These are phyloP conservation scores for Jimgerdemannia lactiflua DNA, from an alignment of 192 early-diverging fungal genomes.

Conservation along the genomic window DNA sequence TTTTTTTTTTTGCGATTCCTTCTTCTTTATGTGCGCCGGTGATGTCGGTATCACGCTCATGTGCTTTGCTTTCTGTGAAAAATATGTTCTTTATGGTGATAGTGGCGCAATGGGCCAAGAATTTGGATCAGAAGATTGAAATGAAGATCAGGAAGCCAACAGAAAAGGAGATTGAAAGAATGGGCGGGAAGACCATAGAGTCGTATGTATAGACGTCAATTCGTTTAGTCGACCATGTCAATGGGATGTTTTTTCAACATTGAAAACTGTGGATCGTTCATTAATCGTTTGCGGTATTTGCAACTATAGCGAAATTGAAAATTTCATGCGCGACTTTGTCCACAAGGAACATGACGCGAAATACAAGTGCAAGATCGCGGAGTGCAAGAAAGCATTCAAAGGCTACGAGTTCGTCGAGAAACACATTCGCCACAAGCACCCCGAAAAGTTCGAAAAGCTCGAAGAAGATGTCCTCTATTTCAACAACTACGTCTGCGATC, in stretches of 20 bases:
- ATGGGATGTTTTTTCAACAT: neutral
- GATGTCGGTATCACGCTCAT: neutral
- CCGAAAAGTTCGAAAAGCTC: constrained; percentile 60
- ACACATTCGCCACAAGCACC: constrained; percentile 90
- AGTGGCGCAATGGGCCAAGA: constrained; percentile 52
- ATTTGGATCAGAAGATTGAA: constrained; percentile 52
- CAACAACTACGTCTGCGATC: constrained; percentile 89
- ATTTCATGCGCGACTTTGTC: constrained; percentile 46
- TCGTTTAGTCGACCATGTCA: too few relatives aligned
- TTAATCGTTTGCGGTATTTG: neutral
- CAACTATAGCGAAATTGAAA: constrained; percentile 42
- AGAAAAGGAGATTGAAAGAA: constrained; percentile 40
- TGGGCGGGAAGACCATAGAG: constrained; percentile 48
- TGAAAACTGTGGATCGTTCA: neutral
- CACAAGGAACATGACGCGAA: constrained; percentile 76
- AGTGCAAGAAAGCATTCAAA: constrained; percentile 92
- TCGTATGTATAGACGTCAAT: constrained; percentile 26
- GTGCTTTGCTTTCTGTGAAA: neutral
- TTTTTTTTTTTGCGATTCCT: neutral
- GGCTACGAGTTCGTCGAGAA: constrained; percentile 93
- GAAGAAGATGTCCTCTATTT: constrained; percentile 72
- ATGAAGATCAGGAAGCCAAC: constrained; percentile 38
- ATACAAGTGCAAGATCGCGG: constrained; percentile 75
- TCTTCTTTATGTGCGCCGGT: too few relatives aligned
- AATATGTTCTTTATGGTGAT: neutral